Conservation (phyloP, 1,284 basidiomycete genomes). For the Ganoderma meredithae region DNA sequence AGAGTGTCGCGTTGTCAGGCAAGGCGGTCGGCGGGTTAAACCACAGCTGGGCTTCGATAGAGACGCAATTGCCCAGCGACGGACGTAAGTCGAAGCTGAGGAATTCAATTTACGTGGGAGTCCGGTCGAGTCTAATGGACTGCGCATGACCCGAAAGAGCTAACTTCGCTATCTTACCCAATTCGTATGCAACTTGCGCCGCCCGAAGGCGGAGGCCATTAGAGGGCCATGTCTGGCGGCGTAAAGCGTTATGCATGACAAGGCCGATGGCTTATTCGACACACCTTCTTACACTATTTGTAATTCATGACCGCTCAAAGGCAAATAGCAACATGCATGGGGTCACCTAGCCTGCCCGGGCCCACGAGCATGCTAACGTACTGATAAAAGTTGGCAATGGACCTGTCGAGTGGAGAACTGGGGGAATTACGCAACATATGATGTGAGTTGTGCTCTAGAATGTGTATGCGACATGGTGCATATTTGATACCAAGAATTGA, state of each 20-base stretch:
- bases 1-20: conserved; percentile 4
- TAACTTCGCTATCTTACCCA: background rate
- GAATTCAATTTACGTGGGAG: conserved; percentile 8
- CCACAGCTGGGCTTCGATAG: background rate
- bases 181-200: background rate
- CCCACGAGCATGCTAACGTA: conserved; percentile 1
- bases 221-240: conserved; percentile 1
- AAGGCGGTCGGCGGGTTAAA: background rate
- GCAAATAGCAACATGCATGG: background rate
- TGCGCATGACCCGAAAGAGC: conserved; percentile 1
- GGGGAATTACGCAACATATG: background rate
- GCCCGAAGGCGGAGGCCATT: background rate
- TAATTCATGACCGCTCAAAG: conserved; percentile 5
- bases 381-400: background rate
- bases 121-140: conserved; percentile 5
- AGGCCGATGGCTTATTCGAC: conserved; percentile 1
- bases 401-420: background rate
- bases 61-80: background rate
- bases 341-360: background rate
- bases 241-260: conserved; percentile 2
- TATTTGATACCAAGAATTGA: conserved; percentile 2
- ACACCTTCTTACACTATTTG: conserved; percentile 5
- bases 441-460: conserved; percentile 3
- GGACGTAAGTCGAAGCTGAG: conserved; percentile 7
- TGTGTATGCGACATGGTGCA: background rate